phyloP scores from a whole-genome alignment of 2,329 filamentous ascomycete genomes.

The Trichoderma cornu-damae region DNA sequence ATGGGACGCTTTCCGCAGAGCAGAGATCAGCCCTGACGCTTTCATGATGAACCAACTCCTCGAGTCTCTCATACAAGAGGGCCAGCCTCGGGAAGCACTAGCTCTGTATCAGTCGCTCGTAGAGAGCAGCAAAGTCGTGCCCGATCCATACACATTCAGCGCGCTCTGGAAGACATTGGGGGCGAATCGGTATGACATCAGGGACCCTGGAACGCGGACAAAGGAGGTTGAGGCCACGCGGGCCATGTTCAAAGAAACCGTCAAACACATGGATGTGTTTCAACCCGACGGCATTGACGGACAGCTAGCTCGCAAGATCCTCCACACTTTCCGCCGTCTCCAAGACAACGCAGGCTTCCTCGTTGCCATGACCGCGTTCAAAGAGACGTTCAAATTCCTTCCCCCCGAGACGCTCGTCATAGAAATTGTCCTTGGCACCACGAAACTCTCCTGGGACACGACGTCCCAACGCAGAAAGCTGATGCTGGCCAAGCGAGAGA shows the following conservation, averaged over 20 bases:
- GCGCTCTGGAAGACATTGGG: constrained; percentile 59
- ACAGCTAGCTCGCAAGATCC: constrained; percentile 45
- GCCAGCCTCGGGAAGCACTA: constrained; percentile 50
- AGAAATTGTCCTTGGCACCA: constrained; percentile 43
- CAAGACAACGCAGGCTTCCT: constrained; percentile 42
- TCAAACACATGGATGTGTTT: constrained; percentile 36
- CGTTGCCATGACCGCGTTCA: constrained; percentile 42
- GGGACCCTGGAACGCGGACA: constrained; percentile 29
- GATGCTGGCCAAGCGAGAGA: constrained; percentile 38
- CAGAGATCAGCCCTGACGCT: constrained; percentile 62
- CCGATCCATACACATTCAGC: constrained; percentile 64
- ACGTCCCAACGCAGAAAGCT: constrained; percentile 38
- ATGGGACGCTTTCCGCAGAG: constrained; percentile 56
- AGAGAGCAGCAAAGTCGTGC: constrained; percentile 44
- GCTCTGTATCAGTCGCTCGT: constrained; percentile 53
- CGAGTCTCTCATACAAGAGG: constrained; percentile 58
- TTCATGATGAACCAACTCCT: constrained; percentile 78
- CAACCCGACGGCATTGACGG: constrained; percentile 40
- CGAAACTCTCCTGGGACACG: constrained; percentile 41
- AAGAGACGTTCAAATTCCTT: constrained; percentile 40
- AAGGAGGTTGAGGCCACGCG: constrained; percentile 36
- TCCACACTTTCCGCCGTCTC: constrained; percentile 47
- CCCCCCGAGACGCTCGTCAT: constrained; percentile 44
- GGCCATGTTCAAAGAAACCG: constrained; percentile 39
- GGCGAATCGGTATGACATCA: constrained; percentile 43